Evolutionary conservation across 495 filamentous ascomycete genomes (phyloP), one percentile per base, ranked within the genome.

Genomic region (Clavariopsis aquatica): DNA sequence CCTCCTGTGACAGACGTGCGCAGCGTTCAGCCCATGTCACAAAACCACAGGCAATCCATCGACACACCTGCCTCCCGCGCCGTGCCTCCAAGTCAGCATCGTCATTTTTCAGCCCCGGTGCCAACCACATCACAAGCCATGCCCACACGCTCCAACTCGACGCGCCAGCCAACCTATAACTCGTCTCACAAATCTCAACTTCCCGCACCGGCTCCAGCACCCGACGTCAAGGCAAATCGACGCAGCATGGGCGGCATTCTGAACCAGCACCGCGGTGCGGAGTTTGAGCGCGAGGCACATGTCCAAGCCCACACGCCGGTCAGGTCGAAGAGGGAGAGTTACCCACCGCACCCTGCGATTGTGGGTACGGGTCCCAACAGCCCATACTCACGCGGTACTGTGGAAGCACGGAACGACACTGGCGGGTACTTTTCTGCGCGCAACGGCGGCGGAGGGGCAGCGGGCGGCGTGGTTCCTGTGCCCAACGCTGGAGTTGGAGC

Each of bases 181-280:
- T 65, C 62, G 22, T 56, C 49, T 22, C 64, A 62, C 52, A 62
- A 57, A 43, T 52, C 51, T 2, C 64, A 61, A 23, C 47, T 65
- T 9, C 61, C 52, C 22, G 15, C 38, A 34, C 26, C 52, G 60
- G n/a, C n/a, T 10, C 23, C 51, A 49, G 24, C 22, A 29, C 10
- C 49, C 47, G 26, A 38, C 9, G 28, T 31, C 38, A 58, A 67
- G 22, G 62, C 34, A 5, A 31, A 69, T 8, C 28, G 63, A 1
- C 46, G 68, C 26, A 56, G 27, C 38, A 70, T 70, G 68, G 68
- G 68, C 34, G 68, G 68, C 26, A 70, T 70, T 12, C 55, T 70
- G 17, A 60, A 60, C 15, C 60, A 64, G 19, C 58, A 70, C 26
- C 53, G 60, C 15, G 68, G 45, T 43, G 19, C 38, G 17, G 19